Evolutionary conservation across 257 asterid genomes (phyloP), one percentile per base, ranked within the genome.

Genomic region (Jasminum sambac): DNA sequence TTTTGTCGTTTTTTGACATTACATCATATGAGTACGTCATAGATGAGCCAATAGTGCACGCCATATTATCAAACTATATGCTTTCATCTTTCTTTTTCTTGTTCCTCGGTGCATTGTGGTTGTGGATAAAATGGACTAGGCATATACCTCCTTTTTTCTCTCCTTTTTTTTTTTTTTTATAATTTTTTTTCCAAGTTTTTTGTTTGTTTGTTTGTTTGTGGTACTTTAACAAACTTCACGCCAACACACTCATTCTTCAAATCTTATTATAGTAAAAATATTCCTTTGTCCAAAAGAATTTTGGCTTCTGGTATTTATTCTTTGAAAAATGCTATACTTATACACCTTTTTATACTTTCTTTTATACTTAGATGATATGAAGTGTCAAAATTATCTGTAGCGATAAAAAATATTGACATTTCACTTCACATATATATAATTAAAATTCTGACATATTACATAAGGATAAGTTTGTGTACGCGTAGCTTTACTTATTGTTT

Each of bases 221-320:
- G 41, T 70, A 21, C 87, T 81, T 80, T 79, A 83, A 84, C 95
- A 74, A 81, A 84, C 86, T 82, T 46, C 30, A 65, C 77, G 78
- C 78, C 70, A 59, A 19, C 26, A 37, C 36, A 4, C 34, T 55
- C 36, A 21, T 55, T 50, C 46, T 61, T 69, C 34, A n/a, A 42
- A 41, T 37, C 24, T 41, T 17, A 72, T 68, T 46, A 38, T 59
- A 19, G 66, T 57, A 78, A 42, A 75, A 61, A 66, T 37, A 25
- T 58, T 68, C 75, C 76, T 76, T 40, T 16, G 0, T 41, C 55
- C 24, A 62, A 40, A 30, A 25, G 63, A 44, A 25, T 55, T 77
- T 65, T 69, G 69, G 69, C 50, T 63, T 68, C 25, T 44, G 41
- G 63, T 1, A 52, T 64, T 64, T 73, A 23, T 65, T 21, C 58